These are phyloP conservation scores for Penicillium argentinense DNA, from an alignment of 495 filamentous ascomycete species.

Conservation along the genomic window DNA sequence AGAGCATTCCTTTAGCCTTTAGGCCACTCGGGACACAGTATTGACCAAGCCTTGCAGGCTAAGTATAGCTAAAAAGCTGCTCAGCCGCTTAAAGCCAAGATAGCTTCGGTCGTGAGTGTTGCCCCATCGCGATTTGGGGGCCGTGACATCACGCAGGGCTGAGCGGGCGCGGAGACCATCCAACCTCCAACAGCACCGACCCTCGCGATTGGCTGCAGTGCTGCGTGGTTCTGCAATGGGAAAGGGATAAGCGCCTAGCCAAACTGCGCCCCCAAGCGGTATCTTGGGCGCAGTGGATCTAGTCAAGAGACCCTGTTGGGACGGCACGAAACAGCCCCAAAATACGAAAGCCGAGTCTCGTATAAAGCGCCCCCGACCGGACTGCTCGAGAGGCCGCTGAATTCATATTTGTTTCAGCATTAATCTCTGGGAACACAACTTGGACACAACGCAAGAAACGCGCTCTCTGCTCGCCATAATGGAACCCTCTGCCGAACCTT, in stretches of 20 bases:
- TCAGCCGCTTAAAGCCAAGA: not conserved
- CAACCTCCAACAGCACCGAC: too few relatives aligned
- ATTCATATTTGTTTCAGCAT: too few relatives aligned
- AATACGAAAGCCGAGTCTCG: too few relatives aligned
- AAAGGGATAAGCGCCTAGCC: too few relatives aligned
- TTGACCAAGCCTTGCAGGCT: not conserved
- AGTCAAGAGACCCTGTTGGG: too few relatives aligned
- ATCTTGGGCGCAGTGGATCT: not conserved
- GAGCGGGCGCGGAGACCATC: not conserved
- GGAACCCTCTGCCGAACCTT: not conserved
- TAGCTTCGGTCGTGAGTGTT: not conserved
- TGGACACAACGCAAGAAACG: too few relatives aligned
- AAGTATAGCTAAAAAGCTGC: not conserved
- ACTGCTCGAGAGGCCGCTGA: too few relatives aligned
- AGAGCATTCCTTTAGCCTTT: too few relatives aligned
- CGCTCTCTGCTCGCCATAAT: too few relatives aligned
- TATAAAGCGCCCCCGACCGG: not conserved
- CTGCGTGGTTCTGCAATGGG: not conserved
- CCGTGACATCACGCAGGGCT: not conserved
- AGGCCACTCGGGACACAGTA: not conserved
- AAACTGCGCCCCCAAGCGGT: not conserved
- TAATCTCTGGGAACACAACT: too few relatives aligned
- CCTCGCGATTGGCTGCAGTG: not conserved
- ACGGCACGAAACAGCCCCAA: too few relatives aligned
- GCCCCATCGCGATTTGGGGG: slow-evolving; percentile 1